These are phyloP conservation scores for Penicillium carneum DNA, from an alignment of 2,329 filamentous ascomycete species.

Conservation along the genomic window DNA sequence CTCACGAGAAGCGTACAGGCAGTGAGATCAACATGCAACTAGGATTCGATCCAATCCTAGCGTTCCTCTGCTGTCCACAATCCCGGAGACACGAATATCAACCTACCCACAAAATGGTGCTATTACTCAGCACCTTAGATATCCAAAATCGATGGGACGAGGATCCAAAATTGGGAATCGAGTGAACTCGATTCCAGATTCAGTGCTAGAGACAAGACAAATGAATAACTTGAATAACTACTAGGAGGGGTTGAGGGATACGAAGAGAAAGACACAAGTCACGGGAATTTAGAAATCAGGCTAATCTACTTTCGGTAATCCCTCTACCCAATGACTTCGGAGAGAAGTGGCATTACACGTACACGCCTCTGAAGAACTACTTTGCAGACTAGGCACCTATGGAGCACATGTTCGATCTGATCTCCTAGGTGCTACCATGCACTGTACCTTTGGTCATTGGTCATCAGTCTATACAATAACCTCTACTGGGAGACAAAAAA, in stretches of 20 bases:
- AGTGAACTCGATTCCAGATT: slow-evolving; percentile 5
- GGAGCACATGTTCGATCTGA: slow-evolving; percentile 1
- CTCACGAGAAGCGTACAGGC: not conserved
- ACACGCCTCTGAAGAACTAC: not conserved
- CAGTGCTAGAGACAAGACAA: slow-evolving; percentile 18
- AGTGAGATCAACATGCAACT: slow-evolving; percentile 11
- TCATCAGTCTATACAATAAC: no score
- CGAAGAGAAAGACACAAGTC: slow-evolving; percentile 40
- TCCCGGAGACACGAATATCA: slow-evolving; percentile 27
- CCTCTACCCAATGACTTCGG: slow-evolving; percentile 20
- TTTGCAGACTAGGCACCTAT: not conserved
- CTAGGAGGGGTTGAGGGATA: slow-evolving; percentile 35
- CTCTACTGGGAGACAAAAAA: not conserved
- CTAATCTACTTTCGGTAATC: slow-evolving; percentile 32
- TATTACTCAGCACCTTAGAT: slow-evolving; percentile 25
- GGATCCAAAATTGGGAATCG: not conserved
- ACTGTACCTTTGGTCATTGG: not conserved
- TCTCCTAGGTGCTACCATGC: not conserved
- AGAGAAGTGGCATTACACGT: not conserved
- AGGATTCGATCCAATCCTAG: slow-evolving; percentile 10
- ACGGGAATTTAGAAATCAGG: slow-evolving; percentile 36
- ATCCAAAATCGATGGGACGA: not conserved
- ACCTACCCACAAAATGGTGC: slow-evolving; percentile 36
- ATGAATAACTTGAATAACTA: slow-evolving; percentile 18
- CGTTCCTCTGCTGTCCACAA: slow-evolving; percentile 32